A percentile compares a stretch with the other conserved stretches of the same genome.
Conservation (phyloP, 2,329 filamentous ascomycete species). For the Colletotrichum cuscutae region DNA sequence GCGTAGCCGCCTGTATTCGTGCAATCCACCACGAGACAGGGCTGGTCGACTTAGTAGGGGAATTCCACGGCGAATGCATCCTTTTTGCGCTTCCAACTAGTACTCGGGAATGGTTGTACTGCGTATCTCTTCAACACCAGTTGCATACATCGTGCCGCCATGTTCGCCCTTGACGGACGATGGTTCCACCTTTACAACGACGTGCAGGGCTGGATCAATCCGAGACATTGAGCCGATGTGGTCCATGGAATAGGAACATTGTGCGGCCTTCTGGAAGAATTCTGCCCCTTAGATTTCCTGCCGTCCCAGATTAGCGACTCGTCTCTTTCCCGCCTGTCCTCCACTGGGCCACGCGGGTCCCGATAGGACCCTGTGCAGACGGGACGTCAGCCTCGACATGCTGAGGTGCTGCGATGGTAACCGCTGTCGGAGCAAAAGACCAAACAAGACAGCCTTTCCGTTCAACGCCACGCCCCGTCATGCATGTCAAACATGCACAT, state of each 20-base stretch:
- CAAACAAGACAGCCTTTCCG: conserved; percentile 18
- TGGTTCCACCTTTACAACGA: conserved; percentile 9
- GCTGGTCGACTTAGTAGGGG: background rate
- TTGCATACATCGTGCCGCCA: background rate
- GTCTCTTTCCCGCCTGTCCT: conserved; percentile 18
- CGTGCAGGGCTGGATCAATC: conserved; percentile 22
- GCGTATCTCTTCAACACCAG: background rate
- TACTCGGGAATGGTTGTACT: background rate
- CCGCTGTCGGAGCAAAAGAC: conserved; percentile 28
- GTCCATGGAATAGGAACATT: conserved; percentile 14
- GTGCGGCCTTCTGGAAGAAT: conserved; percentile 31
- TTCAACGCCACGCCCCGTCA: conserved; percentile 2
- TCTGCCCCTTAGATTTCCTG: conserved; percentile 26
- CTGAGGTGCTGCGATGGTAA: conserved; percentile 9
- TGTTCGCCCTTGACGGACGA: conserved; percentile 9
- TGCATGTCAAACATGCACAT: conserved; percentile 17
- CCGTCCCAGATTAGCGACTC: conserved; percentile 33
- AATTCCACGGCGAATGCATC: background rate
- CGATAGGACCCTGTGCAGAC: conserved; percentile 24
- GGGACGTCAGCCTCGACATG: conserved; percentile 21
- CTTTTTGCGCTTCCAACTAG: background rate
- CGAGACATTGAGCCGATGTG: conserved; percentile 31
- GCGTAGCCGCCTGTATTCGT: no score
- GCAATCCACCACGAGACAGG: background rate
- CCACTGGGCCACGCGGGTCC: conserved; percentile 22